Evolutionary conservation across 2,329 filamentous ascomycete species (phyloP).

Genomic region (Alternaria alternata): DNA sequence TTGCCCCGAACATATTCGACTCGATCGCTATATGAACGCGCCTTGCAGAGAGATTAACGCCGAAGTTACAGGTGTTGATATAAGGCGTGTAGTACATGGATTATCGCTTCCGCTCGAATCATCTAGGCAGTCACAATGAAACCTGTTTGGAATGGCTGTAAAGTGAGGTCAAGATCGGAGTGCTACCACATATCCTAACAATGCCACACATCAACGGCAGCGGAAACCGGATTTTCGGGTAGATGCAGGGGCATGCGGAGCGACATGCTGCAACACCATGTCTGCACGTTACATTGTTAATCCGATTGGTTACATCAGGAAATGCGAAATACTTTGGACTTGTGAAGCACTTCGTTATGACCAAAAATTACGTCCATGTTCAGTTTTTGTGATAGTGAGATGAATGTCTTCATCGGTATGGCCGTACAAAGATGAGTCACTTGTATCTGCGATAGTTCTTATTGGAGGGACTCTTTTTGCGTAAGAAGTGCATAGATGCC

Average conservation of each 20-base stretch:
- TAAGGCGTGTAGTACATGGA: not conserved
- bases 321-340: not conserved
- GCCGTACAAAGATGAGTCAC: not conserved
- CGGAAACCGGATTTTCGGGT: conserved; percentile 3
- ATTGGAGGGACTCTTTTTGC: too few relatives aligned
- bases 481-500: too few relatives aligned
- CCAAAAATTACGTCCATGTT: not conserved
- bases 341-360: not conserved
- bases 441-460: too few relatives aligned
- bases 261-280: not conserved
- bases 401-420: not conserved
- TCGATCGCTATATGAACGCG: not conserved
- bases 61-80: not conserved
- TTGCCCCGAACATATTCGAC: too few relatives aligned
- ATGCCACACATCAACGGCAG: not conserved
- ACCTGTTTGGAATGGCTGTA: not conserved
- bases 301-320: not conserved
- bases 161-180: not conserved
- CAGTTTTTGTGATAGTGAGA: not conserved
- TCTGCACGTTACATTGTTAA: not conserved
- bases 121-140: not conserved
- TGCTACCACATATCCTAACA: not conserved
- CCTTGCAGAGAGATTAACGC: not conserved
- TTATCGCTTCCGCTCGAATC: not conserved
- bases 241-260: not conserved